These are phyloP conservation scores for Fusarium decemcellulare DNA, from an alignment of 2,329 filamentous ascomycete species.

Conservation along the genomic window DNA sequence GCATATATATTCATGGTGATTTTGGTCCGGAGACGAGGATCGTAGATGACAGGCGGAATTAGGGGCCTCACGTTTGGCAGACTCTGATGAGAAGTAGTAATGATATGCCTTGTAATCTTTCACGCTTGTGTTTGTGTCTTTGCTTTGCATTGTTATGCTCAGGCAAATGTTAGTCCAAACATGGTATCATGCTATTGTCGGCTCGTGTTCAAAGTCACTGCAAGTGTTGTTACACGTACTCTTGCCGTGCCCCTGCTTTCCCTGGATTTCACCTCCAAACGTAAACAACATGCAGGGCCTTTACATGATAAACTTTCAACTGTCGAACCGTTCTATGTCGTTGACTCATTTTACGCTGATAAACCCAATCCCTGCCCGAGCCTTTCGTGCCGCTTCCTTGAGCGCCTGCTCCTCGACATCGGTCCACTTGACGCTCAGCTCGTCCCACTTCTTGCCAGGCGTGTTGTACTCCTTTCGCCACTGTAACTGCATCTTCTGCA, in stretches of 20 bases:
- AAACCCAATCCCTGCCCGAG: conserved; percentile 75
- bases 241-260: neutral
- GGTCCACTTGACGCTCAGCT: conserved; percentile 77
- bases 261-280: neutral
- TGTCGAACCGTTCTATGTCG: neutral
- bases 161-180: neutral
- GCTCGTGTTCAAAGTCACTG: no score
- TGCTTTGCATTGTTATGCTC: neutral
- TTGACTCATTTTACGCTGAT: conserved; percentile 71
- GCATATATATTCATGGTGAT: conserved; percentile 33
- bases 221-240: neutral
- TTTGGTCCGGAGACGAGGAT: neutral
- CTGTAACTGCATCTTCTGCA: conserved; percentile 72
- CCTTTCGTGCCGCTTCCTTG: conserved; percentile 67
- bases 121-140: conserved; percentile 6
- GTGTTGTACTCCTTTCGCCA: conserved; percentile 76
- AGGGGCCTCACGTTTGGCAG: conserved; percentile 18
- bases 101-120: conserved; percentile 33
- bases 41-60: conserved; percentile 2
- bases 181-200: no score
- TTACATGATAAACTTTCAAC: neutral
- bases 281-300: neutral
- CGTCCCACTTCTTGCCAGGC: conserved; percentile 75
- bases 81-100: conserved; percentile 42
- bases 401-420: conserved; percentile 76